A percentile compares a stretch with the other conserved stretches of the same genome.
Evolutionary conservation across 164 flowering plant species (phyloP).

Genomic region (Magnolia kwangsiensis): DNA sequence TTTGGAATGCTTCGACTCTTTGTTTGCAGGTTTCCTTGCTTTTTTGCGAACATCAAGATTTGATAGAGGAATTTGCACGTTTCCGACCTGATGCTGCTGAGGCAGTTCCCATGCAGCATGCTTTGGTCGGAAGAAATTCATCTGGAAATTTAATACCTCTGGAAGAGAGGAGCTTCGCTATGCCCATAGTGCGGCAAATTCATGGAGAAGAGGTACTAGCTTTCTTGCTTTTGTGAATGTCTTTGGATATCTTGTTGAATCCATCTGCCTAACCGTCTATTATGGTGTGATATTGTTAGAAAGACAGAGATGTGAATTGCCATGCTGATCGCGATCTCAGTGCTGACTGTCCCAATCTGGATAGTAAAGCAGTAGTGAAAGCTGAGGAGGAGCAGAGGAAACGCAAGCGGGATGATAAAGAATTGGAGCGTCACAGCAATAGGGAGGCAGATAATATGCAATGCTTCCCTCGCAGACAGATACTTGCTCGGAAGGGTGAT

Average conservation of each 20-base stretch:
- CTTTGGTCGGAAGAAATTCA: constrained; percentile 37
- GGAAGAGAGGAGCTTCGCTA: constrained; percentile 45
- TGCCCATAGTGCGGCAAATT: constrained; percentile 39
- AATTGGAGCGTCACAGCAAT: background rate
- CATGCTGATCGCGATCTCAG: background rate
- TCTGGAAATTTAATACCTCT: constrained; percentile 12
- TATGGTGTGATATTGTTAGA: background rate
- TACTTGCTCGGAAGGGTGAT: too few relatives aligned
- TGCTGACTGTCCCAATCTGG: background rate
- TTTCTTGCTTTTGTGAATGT: background rate
- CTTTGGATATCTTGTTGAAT: background rate
- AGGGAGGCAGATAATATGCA: background rate
- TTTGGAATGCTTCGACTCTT: background rate
- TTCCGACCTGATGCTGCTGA: constrained; percentile 59
- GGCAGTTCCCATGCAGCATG: constrained; percentile 32
- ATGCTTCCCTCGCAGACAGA: too few relatives aligned
- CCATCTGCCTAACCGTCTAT: background rate
- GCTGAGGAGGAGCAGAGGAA: too few relatives aligned
- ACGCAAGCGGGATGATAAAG: background rate
- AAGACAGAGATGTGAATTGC: background rate
- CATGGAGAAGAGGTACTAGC: constrained; percentile 46
- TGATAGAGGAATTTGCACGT: constrained; percentile 59
- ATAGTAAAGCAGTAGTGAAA: background rate
- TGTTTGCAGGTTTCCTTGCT: constrained; percentile 52
- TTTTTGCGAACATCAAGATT: constrained; percentile 55